Conservation (phyloP, 1,284 basidiomycete genomes). For the Pterulicium gracile region DNA sequence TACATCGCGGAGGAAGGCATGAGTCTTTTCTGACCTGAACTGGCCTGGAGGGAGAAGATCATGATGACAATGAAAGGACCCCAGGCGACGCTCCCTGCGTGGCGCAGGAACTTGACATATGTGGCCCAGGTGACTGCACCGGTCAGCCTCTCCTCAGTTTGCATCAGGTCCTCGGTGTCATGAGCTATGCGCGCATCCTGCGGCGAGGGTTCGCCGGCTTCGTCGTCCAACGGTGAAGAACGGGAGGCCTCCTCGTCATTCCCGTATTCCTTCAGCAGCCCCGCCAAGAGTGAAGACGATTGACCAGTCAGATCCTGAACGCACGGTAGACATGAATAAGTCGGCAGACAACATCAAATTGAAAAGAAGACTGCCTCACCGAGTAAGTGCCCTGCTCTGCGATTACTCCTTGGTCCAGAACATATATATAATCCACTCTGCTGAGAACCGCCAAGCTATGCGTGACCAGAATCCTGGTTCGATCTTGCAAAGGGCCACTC, state of each 20-base stretch:
- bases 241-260: conserved; percentile 24
- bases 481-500: conserved; percentile 36
- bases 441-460: conserved; percentile 68
- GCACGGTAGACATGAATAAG: too few relatives aligned
- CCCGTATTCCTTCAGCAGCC: conserved; percentile 53
- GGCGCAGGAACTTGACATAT: conserved; percentile 43
- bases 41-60: conserved; percentile 24
- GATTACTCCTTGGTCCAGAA: conserved; percentile 45
- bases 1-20: not conserved
- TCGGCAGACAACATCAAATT: too few relatives aligned
- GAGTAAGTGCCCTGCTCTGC: conserved; percentile 57
- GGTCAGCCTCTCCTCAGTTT: conserved; percentile 41
- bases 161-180: conserved; percentile 32
- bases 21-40: conserved; percentile 21
- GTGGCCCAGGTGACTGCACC: conserved; percentile 40
- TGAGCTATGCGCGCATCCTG: conserved; percentile 9
- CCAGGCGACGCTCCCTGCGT: conserved; percentile 39
- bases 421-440: conserved; percentile 57
- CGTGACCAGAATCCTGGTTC: conserved; percentile 58
- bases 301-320: too few relatives aligned
- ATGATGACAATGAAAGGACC: conserved; percentile 30
- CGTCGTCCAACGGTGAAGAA: too few relatives aligned
- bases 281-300: too few relatives aligned
- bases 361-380: too few relatives aligned
- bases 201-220: conserved; percentile 11